Percentiles rank a stretch among this genome's conserved stretches.
Evolutionary conservation across 164 flowering plant genomes (phyloP).

Genomic region (Vitis rotundifolia): DNA sequence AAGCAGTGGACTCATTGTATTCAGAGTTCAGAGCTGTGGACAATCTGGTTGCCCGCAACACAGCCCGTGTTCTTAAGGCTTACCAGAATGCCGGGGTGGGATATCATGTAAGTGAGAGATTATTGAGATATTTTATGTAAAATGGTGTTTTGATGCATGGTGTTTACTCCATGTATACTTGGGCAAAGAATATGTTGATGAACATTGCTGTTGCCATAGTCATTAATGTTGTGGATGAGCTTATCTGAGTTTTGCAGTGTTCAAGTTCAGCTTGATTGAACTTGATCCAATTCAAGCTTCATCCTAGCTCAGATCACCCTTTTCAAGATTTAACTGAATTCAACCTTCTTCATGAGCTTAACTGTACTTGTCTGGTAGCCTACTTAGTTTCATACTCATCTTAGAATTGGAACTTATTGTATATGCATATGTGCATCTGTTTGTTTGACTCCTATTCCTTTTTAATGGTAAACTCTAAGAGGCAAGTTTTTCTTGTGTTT

Average conservation of each 20-base stretch:
- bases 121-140: not conserved
- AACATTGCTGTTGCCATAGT: too few relatives aligned
- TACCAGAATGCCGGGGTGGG: constrained; percentile 79
- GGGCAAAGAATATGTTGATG: too few relatives aligned
- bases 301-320: not conserved
- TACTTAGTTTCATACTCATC: not conserved
- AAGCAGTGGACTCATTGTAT: constrained; percentile 67
- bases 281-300: not conserved
- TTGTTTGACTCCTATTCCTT: not conserved
- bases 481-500: not conserved
- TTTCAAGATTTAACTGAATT: not conserved
- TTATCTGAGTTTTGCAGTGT: not conserved
- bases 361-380: not conserved
- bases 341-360: not conserved
- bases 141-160: not conserved
- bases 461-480: not conserved
- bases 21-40: constrained; percentile 79
- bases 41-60: constrained; percentile 72
- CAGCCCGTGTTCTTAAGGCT: constrained; percentile 74
- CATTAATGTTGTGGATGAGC: too few relatives aligned
- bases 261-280: not conserved
- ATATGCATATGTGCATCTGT: not conserved
- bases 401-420: not conserved
- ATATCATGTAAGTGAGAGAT: constrained; percentile 61
- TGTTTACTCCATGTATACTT: not conserved